Percentiles rank a stretch among this genome's conserved stretches.
These are phyloP conservation scores for Pythium apleroticum DNA, from an alignment of 352 stramenopile species.

Conservation along the genomic window DNA sequence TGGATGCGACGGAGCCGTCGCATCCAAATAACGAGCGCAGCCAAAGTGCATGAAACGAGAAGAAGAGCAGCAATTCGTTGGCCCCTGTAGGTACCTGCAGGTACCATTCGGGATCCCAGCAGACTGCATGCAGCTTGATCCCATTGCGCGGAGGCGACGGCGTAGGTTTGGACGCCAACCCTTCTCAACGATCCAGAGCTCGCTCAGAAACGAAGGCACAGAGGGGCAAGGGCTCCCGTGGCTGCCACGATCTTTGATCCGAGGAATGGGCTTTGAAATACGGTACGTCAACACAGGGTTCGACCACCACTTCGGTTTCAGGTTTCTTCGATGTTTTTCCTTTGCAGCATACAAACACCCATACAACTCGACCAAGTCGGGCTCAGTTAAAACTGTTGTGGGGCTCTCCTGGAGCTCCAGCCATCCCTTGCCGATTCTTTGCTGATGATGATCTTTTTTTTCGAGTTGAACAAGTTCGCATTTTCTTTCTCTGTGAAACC, in stretches of 20 bases:
- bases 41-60: background rate
- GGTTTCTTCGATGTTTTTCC: background rate
- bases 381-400: too few relatives aligned
- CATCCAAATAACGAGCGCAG: background rate
- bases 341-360: background rate
- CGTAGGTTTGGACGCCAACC: background rate
- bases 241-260: background rate
- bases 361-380: background rate
- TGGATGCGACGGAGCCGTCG: too few relatives aligned
- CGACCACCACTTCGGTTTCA: constrained; percentile 1
- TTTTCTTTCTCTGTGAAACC: constrained; percentile 4
- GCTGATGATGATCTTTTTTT: constrained; percentile 11
- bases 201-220: background rate
- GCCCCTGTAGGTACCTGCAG: background rate
- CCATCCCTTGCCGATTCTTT: background rate
- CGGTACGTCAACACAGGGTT: background rate
- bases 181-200: background rate
- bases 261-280: background rate
- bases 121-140: background rate
- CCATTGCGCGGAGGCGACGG: background rate
- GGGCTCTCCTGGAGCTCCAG: too few relatives aligned
- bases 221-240: background rate
- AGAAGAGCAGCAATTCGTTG: background rate
- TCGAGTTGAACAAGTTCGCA: background rate
- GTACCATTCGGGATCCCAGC: background rate